Percentiles rank a stretch among this genome's conserved stretches.
Conservation (phyloP, 2,329 filamentous ascomycete genomes). For the Colletotrichum phormii region DNA sequence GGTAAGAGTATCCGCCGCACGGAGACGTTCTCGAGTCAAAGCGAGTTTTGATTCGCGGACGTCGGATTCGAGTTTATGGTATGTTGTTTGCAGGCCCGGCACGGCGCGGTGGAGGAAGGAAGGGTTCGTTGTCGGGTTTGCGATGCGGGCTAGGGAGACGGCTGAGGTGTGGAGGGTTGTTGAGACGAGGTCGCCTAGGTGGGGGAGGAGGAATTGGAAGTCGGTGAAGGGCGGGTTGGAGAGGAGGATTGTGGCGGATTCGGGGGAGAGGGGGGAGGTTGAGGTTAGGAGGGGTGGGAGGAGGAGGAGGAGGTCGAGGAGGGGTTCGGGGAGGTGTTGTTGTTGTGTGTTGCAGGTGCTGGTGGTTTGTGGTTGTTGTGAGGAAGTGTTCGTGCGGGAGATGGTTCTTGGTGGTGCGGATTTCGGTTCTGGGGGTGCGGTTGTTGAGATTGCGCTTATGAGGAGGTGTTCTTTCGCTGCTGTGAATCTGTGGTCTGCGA, state of each 20-base stretch:
- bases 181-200: slow-evolving; percentile 60
- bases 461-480: slow-evolving; percentile 64
- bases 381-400: slow-evolving; percentile 44
- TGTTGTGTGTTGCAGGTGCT: slow-evolving; percentile 22
- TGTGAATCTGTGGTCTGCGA: slow-evolving; percentile 60
- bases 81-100: slow-evolving; percentile 56
- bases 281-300: slow-evolving; percentile 61
- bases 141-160: slow-evolving; percentile 59
- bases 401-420: slow-evolving; percentile 38
- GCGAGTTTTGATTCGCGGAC: slow-evolving; percentile 45
- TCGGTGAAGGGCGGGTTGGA: slow-evolving; percentile 61
- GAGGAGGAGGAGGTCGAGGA: slow-evolving; percentile 66
- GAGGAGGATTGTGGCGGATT: slow-evolving; percentile 57
- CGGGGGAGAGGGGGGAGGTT: slow-evolving; percentile 48
- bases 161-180: slow-evolving; percentile 62
- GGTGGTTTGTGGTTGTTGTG: slow-evolving; percentile 37
- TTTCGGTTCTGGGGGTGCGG: slow-evolving; percentile 47
- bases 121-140: slow-evolving; percentile 62
- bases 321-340: slow-evolving; percentile 52
- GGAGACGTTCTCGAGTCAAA: slow-evolving; percentile 54
- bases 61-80: slow-evolving; percentile 50
- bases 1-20: slow-evolving; percentile 50
- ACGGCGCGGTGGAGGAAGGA: slow-evolving; percentile 70
- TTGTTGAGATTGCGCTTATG: slow-evolving; percentile 59
- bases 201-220: slow-evolving; percentile 60